Conservation (phyloP, 1,284 basidiomycete genomes). For the Tilletia horrida region DNA sequence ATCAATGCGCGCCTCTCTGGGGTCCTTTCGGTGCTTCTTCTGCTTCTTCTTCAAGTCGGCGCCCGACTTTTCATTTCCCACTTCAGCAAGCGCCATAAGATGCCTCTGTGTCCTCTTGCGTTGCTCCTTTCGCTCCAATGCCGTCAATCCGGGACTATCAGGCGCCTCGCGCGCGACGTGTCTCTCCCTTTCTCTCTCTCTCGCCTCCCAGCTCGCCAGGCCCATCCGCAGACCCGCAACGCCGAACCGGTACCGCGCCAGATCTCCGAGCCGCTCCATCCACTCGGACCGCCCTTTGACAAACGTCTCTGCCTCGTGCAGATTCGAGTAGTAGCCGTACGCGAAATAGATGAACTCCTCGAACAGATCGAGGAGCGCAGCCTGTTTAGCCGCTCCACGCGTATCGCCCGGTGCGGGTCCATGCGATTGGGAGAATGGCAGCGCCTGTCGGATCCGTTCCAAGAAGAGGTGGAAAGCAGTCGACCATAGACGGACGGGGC, state of each 20-base stretch:
- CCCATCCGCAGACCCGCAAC: conserved; percentile 61
- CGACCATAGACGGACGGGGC: conserved; percentile 88
- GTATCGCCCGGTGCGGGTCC: conserved; percentile 17
- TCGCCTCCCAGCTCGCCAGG: not conserved
- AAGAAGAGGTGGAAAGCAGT: conserved; percentile 84
- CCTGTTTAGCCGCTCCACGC: conserved; percentile 21
- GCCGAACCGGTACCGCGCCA: conserved; percentile 90
- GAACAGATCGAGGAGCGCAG: conserved; percentile 65
- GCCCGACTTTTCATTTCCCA: too few relatives aligned
- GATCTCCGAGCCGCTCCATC: conserved; percentile 93
- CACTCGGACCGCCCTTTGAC: conserved; percentile 73
- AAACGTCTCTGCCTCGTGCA: conserved; percentile 78
- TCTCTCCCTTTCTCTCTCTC: conserved; percentile 16
- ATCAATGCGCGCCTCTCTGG: conserved; percentile 25
- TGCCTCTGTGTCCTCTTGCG: conserved; percentile 5
- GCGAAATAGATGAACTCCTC: conserved; percentile 91
- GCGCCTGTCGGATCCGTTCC: conserved; percentile 76
- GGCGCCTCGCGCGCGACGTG: conserved; percentile 24
- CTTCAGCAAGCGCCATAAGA: not conserved
- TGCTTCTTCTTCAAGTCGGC: too few relatives aligned
- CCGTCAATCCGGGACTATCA: not conserved
- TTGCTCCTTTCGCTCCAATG: not conserved
- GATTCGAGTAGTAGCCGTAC: conserved; percentile 85
- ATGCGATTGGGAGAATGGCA: conserved; percentile 59
- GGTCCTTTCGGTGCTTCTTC: too few relatives aligned